Evolutionary conservation across 345 rosid species (phyloP).

Genomic region (Angophora floribunda): DNA sequence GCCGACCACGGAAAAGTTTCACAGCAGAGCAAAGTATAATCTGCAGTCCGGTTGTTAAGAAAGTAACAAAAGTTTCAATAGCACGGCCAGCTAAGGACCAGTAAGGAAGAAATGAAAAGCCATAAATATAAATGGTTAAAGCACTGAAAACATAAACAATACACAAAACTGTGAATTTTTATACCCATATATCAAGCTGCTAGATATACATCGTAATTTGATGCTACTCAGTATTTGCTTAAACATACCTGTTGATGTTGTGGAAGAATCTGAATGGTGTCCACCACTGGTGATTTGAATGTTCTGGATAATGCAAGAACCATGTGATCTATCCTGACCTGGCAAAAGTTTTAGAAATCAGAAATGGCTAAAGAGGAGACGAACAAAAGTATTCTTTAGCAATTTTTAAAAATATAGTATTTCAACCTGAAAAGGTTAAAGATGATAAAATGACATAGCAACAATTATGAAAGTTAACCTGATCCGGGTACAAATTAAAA

Average conservation of each 20-base stretch:
- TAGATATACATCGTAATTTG: background rate
- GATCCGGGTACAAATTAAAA: background rate
- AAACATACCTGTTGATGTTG: slow-evolving; percentile 85
- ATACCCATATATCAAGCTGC: background rate
- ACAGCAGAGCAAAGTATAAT: slow-evolving; percentile 75
- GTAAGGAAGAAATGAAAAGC: background rate
- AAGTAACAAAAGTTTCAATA: background rate
- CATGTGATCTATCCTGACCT: slow-evolving; percentile 88
- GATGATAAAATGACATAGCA: background rate
- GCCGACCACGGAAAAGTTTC: slow-evolving; percentile 66
- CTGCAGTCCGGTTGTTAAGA: slow-evolving; percentile 21
- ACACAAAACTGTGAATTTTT: background rate
- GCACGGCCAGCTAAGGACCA: background rate
- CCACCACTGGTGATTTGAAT: slow-evolving; percentile 65
- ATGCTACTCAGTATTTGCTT: background rate
- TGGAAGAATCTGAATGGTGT: slow-evolving; percentile 87
- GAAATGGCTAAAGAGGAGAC: background rate
- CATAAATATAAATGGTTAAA: background rate
- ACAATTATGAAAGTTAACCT: background rate
- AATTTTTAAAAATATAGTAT: background rate
- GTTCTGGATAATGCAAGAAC: slow-evolving; percentile 76
- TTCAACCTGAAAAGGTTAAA: background rate
- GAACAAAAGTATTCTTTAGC: background rate
- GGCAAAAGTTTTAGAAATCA: background rate
- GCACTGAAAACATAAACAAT: background rate